Percentiles rank a stretch among this genome's conserved stretches.
These are phyloP conservation scores for Oehlia diaphana DNA, from an alignment of 192 early-diverging fungal genomes.

Conservation along the genomic window DNA sequence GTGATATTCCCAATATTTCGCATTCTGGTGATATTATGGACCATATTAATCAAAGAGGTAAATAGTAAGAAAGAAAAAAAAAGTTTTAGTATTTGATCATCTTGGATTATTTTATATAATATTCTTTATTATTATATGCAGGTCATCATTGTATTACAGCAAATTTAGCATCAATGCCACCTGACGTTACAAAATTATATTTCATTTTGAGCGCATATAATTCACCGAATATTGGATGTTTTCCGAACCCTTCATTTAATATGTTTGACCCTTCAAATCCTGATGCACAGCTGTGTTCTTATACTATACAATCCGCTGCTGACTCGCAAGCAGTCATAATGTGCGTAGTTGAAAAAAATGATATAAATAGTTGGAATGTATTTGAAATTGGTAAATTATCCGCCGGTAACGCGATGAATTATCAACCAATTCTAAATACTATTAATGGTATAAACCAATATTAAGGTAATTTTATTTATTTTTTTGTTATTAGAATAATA, in stretches of 20 bases:
- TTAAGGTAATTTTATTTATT: no score
- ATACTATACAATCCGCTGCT: constrained; percentile 3
- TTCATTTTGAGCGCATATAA: constrained; percentile 28
- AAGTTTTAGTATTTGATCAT: background rate
- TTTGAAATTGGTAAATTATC: constrained; percentile 18
- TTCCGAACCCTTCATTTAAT: constrained; percentile 15
- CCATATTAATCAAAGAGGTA: background rate
- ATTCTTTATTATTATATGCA: background rate
- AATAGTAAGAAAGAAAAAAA: background rate
- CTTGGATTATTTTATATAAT: background rate
- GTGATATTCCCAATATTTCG: background rate
- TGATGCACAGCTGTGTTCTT: constrained; percentile 11
- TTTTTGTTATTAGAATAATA: no score
- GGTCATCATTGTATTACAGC: constrained; percentile 22
- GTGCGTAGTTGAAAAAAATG: constrained; percentile 7
- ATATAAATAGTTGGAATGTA: constrained; percentile 10
- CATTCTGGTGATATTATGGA: constrained; percentile 32
- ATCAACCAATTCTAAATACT: constrained; percentile 19
- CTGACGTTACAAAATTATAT: constrained; percentile 20
- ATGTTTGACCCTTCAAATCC: constrained; percentile 15
- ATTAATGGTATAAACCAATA: background rate
- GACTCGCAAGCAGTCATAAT: constrained; percentile 24
- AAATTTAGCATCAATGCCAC: constrained; percentile 10
- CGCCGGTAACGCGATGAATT: constrained; percentile 25
- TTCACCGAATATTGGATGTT: constrained; percentile 22